Evolutionary conservation across 73 alveolate species (phyloP).

Genomic region (Paramecium octaurelia): DNA sequence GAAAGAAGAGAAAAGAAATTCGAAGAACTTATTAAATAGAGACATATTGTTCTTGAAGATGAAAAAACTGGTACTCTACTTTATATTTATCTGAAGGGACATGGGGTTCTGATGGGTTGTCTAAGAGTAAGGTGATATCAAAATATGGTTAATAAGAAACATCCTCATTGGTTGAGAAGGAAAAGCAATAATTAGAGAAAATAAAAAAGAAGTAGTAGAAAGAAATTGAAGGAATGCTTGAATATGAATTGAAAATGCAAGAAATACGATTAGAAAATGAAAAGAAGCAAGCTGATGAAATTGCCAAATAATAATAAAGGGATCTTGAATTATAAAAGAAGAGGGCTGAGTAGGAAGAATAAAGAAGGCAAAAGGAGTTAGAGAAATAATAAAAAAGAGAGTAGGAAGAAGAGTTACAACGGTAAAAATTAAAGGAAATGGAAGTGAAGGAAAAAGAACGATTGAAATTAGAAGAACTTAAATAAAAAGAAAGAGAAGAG

Average conservation of each 20-base stretch:
- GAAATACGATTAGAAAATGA: background rate
- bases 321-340: constrained; percentile 41
- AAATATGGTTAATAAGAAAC: background rate
- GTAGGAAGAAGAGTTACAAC: background rate
- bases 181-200: background rate
- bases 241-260: constrained; percentile 46
- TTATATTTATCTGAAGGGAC: background rate
- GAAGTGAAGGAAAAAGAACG: constrained; percentile 35
- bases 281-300: constrained; percentile 9
- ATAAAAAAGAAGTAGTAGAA: background rate
- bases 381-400: constrained; percentile 27
- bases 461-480: background rate
- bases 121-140: background rate
- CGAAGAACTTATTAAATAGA: background rate
- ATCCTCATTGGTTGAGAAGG: background rate
- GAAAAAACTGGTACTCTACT: background rate
- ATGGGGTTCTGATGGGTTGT: background rate
- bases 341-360: constrained; percentile 43
- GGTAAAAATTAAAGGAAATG: background rate
- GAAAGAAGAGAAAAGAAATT: constrained; percentile 15
- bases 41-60: constrained; percentile 37
- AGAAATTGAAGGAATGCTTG: background rate
- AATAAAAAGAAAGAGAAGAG: constrained; percentile 38
- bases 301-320: background rate
- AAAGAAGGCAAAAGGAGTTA: background rate